Base-by-base conservation (phyloP, 345 rosid species). In the Euclidium syriacum region DNA sequence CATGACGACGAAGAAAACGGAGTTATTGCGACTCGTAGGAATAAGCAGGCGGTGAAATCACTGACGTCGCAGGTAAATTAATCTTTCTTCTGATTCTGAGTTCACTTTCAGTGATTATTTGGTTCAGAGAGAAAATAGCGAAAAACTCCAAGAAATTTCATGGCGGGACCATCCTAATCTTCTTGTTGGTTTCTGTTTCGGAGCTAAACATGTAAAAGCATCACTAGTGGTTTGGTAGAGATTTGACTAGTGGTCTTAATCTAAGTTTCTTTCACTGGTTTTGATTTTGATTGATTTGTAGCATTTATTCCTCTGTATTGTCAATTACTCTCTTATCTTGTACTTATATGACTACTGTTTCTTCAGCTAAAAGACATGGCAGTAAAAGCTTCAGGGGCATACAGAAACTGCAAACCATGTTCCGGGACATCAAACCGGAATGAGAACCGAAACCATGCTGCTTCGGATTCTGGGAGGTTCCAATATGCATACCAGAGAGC, bases 301-400 rank as follows among this genome's bases (percentile, higher is more conserved):
- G 19, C 40, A 12, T 29, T 19, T 29, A 18, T 22, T 15, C 30
- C 55, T 47, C 25, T 47, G 55, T 46, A 23, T 6, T 61, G 55
- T 33, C 46, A 59, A 3, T 32, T 17, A 35, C 18, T 35, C 15
- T 62, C 20, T 26, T 49, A 16, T 34, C 30, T 58, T 35, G 5
- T 29, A 41, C 26, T 1, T 33, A 15, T 26, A 44, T 61, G 60
- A 22, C 32, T 6, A 26, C 7, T 32, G 23, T 35, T 53, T 41
- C 18, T 66, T 9, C 76, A 92, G 98, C 81, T 92, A 64, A 92
- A 92, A 77, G 98, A 89, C 67, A 92, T 92, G 52, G 98, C 98
- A 27, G 29, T 89, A 63, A 92, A 87, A 74, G 98, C 98, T 7
- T 87, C 96, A 8, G 96, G 96, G 27, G 96, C 91, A 4, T 89